Evolutionary conservation across 768 basidiomycete species (phyloP).

Genomic region (Suillus subaureus): DNA sequence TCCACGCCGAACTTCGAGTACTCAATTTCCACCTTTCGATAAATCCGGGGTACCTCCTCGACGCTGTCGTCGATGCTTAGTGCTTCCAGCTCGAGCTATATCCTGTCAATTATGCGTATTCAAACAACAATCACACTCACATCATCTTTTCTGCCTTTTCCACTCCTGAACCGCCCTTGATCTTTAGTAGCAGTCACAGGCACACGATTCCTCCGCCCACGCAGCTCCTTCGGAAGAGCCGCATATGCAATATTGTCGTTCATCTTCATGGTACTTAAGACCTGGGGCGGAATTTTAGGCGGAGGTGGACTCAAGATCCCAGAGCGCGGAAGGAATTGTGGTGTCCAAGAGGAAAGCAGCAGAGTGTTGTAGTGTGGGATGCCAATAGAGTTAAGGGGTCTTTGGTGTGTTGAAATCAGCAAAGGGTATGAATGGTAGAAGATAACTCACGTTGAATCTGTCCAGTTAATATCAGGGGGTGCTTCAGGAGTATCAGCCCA

Average conservation of each 20-base stretch:
- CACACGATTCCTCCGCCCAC: conserved; percentile 81
- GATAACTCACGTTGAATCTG: conserved; percentile 67
- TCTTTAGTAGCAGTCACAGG: conserved; percentile 49
- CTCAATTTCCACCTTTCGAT: conserved; percentile 94
- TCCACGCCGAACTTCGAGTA: conserved; percentile 99
- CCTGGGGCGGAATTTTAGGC: conserved; percentile 74
- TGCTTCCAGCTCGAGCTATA: conserved; percentile 56
- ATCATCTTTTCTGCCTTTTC: conserved; percentile 55
- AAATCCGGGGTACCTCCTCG: conserved; percentile 74
- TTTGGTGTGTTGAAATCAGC: conserved; percentile 28
- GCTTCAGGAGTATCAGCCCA: conserved; percentile 79
- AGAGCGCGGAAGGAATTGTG: conserved; percentile 56
- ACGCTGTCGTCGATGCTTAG: conserved; percentile 52
- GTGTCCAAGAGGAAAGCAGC: conserved; percentile 68
- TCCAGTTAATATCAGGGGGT: conserved; percentile 78
- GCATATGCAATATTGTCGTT: conserved; percentile 94
- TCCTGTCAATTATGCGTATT: conserved; percentile 8
- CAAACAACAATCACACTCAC: conserved; percentile 33
- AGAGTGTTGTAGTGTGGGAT: conserved; percentile 79
- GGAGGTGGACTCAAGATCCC: conserved; percentile 63
- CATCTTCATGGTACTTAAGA: conserved; percentile 77
- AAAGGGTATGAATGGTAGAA: not conserved
- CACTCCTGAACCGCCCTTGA: conserved; percentile 84
- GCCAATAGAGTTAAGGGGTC: conserved; percentile 87
- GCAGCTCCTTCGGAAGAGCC: conserved; percentile 80